Base-by-base conservation (phyloP, 2,329 filamentous ascomycete species). In the Aspergillus carbonarius region DNA sequence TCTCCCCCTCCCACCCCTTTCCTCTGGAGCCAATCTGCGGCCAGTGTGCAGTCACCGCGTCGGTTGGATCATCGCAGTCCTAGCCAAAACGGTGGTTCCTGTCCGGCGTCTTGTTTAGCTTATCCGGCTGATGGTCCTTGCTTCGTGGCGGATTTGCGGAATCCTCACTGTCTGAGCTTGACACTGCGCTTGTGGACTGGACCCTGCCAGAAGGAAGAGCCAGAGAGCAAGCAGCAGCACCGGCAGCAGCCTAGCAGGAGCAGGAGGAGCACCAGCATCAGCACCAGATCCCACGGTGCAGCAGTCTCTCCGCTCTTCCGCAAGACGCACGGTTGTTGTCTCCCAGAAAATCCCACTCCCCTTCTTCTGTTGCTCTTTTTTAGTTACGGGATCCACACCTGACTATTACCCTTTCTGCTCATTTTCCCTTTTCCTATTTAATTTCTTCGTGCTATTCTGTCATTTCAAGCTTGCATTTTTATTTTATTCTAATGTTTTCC, bases 81-180 rank as follows among this genome's bases (percentile, higher is more conserved):
- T 63, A 61, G 60, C 60, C 60, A 46, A 63, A 62, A 63, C 60
- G 55, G 61, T 60, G 55, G 57, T 60, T 60, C 57, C 60, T 62
- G 51, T 51, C 57, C 52, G 56, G 60, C 60, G 61, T 60, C 59
- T 54, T 56, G 54, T 56, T 60, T 62, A 62, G 61, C 58, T 62
- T 55, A 61, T 63, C 60, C 62, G 55, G 56, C 47, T 42, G 53
- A 50, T 65, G 62, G 61, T 65, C 64, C 64, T 66, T 66, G 64
- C 64, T 65, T 66, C 57, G 64, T 66, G 64, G 64, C 64, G 61
- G 61, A 58, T 62, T 52, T 51, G 37, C 44, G 60, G 60, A 49
- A 57, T 60, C 61, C 54, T 57, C 39, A 46, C 55, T 63, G 62
- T 62, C 55, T 59, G 58, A 61, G 62, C 60, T 61, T 64, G 58